These are phyloP conservation scores for Dentipellis fragilis DNA, from an alignment of 768 basidiomycete genomes.

Conservation along the genomic window DNA sequence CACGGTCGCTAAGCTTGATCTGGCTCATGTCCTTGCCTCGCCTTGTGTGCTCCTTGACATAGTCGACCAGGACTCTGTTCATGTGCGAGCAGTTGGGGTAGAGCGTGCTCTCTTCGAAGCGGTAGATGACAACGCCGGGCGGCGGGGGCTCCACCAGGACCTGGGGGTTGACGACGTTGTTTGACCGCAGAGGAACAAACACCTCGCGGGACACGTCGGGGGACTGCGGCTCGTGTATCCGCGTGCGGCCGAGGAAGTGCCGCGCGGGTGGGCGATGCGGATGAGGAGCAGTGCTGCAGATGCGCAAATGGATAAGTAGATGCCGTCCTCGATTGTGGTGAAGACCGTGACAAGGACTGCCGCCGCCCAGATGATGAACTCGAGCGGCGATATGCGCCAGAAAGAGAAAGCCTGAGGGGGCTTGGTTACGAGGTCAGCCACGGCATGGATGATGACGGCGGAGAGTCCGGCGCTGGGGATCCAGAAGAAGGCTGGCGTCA, in stretches of 20 bases:
- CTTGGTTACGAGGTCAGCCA: slow-evolving; percentile 77
- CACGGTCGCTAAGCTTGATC: slow-evolving; percentile 61
- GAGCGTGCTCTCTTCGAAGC: slow-evolving; percentile 83
- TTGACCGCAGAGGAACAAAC: slow-evolving; percentile 63
- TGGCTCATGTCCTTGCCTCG: slow-evolving; percentile 64
- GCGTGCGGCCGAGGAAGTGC: slow-evolving; percentile 82
- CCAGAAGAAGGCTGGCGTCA: slow-evolving; percentile 90
- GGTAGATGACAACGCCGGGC: slow-evolving; percentile 85
- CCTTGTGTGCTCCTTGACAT: slow-evolving; percentile 70
- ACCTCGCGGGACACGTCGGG: slow-evolving; percentile 51
- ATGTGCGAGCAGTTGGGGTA: slow-evolving; percentile 68
- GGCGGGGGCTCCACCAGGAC: slow-evolving; percentile 69
- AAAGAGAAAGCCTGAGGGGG: slow-evolving; percentile 78
- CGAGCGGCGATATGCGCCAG: slow-evolving; percentile 91
- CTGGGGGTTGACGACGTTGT: slow-evolving; percentile 53
- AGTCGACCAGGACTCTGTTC: slow-evolving; percentile 68
- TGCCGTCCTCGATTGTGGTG: slow-evolving; percentile 88
- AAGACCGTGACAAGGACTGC: slow-evolving; percentile 88
- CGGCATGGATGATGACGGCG: slow-evolving; percentile 92
- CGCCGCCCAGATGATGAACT: slow-evolving; percentile 82
- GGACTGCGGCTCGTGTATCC: slow-evolving; percentile 33
- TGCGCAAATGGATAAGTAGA: slow-evolving; percentile 76
- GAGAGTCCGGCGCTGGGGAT: slow-evolving; percentile 76
- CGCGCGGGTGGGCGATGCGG: slow-evolving; percentile 81
- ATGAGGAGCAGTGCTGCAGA: slow-evolving; percentile 75